Conservation (phyloP, 2,329 filamentous ascomycete species). For the Xylariaceae sp. region DNA sequence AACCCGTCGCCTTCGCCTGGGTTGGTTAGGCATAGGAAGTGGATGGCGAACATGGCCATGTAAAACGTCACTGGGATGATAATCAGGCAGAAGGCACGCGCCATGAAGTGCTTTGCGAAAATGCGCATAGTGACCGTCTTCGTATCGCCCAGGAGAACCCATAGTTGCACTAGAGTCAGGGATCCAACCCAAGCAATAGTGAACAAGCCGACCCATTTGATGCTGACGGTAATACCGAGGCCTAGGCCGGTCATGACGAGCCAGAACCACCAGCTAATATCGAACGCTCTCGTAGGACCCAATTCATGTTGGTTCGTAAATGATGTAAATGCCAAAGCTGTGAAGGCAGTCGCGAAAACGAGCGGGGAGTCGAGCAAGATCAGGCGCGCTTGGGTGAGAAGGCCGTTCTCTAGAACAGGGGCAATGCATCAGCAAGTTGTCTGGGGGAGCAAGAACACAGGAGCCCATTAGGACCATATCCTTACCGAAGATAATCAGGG, state of each 20-base stretch:
- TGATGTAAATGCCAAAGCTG: slow-evolving; percentile 80
- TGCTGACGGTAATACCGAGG: slow-evolving; percentile 84
- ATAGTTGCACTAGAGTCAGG: slow-evolving; percentile 86
- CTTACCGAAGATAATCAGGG: slow-evolving; percentile 84
- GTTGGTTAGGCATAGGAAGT: slow-evolving; percentile 89
- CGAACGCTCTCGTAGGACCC: slow-evolving; percentile 82
- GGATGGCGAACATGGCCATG: slow-evolving; percentile 94
- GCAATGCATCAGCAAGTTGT: slow-evolving; percentile 27
- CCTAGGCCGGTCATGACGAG: slow-evolving; percentile 78
- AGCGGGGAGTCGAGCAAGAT: slow-evolving; percentile 95
- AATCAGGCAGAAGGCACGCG: slow-evolving; percentile 85
- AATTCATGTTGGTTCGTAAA: slow-evolving; percentile 97
- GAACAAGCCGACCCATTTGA: slow-evolving; percentile 98
- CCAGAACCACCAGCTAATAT: slow-evolving; percentile 97
- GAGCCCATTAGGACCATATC: slow-evolving; percentile 24
- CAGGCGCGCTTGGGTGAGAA: slow-evolving; percentile 88
- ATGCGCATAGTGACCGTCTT: slow-evolving; percentile 78
- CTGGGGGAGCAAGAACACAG: neutral
- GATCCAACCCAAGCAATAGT: slow-evolving; percentile 96
- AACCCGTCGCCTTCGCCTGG: slow-evolving; percentile 97
- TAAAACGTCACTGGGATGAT: slow-evolving; percentile 87
- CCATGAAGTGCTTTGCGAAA: slow-evolving; percentile 91
- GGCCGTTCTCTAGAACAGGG: slow-evolving; percentile 71
- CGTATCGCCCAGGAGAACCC: slow-evolving; percentile 86
- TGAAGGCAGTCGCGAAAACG: slow-evolving; percentile 88